These are phyloP conservation scores for Hypoxylon sp. DNA, from an alignment of 2,329 filamentous ascomycete species.

Conservation along the genomic window DNA sequence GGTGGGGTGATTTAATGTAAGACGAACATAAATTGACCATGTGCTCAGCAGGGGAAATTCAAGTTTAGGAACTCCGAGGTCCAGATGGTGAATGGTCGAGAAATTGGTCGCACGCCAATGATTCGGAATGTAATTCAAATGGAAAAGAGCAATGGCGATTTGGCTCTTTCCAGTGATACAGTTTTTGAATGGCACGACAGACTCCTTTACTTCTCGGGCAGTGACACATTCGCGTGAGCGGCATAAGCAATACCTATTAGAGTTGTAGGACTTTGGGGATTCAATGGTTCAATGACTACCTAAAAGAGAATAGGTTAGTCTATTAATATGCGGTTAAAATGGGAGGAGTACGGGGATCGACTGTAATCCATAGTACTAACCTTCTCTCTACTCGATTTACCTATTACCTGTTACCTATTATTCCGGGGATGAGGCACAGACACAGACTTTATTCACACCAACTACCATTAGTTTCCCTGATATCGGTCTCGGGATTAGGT, in stretches of 20 bases:
- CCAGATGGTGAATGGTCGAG: constrained; percentile 2
- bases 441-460: background rate
- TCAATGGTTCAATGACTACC: constrained; percentile 9
- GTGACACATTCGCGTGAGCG: constrained; percentile 23
- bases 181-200: constrained; percentile 2
- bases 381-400: constrained; percentile 1
- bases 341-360: constrained; percentile 1
- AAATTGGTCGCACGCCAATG: constrained; percentile 10
- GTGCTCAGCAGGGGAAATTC: constrained; percentile 12
- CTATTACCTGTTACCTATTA: constrained; percentile 20
- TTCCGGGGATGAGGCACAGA: constrained; percentile 21
- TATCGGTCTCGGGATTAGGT: background rate
- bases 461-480: background rate
- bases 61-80: constrained; percentile 4
- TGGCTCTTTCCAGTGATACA: constrained; percentile 22
- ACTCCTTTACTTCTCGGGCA: constrained; percentile 9
- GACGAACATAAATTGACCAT: constrained; percentile 12
- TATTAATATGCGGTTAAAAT: constrained; percentile 44
- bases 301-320: constrained; percentile 27
- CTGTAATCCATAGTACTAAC: background rate
- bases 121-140: constrained; percentile 22
- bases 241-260: constrained; percentile 30
- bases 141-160: constrained; percentile 18
- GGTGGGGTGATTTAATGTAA: constrained; percentile 27
- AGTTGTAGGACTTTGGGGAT: constrained; percentile 26